A percentile compares a stretch with the other conserved stretches of the same genome.
phyloP scores from a whole-genome alignment of 2,329 filamentous ascomycete species.

The Exophiala bonariae region DNA sequence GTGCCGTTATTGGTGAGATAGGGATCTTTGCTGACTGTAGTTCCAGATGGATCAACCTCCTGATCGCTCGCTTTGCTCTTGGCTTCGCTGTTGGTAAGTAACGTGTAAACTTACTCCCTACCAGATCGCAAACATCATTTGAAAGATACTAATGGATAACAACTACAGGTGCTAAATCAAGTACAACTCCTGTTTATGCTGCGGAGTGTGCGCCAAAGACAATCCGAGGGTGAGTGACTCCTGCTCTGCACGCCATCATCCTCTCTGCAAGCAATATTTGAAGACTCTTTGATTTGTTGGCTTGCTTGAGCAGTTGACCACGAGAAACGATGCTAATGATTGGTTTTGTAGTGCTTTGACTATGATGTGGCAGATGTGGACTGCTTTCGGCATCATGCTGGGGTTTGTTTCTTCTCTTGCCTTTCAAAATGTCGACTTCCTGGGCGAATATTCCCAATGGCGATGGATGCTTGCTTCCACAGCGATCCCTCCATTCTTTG shows the following conservation, averaged over 20 bases:
- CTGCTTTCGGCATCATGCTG: constrained; percentile 45
- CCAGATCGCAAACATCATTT: no score
- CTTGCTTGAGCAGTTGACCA: no score
- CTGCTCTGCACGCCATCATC: no score
- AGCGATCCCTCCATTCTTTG: constrained; percentile 60
- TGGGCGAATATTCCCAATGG: constrained; percentile 58
- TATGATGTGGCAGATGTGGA: constrained; percentile 56
- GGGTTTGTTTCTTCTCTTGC: constrained; percentile 52
- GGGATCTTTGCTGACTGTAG: not conserved
- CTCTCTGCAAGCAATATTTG: no score
- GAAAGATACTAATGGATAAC: no score
- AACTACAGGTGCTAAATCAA: constrained; percentile 44
- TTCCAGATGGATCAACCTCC: constrained; percentile 42
- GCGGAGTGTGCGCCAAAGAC: constrained; percentile 50
- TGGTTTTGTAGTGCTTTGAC: constrained; percentile 46
- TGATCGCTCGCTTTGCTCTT: constrained; percentile 42
- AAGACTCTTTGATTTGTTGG: no score
- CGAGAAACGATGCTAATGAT: no score
- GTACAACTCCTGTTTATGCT: constrained; percentile 49
- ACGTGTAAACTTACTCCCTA: no score
- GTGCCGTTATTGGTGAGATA: not conserved
- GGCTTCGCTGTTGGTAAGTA: constrained; percentile 44
- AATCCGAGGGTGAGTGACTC: constrained; percentile 38
- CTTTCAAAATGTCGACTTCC: constrained; percentile 35
- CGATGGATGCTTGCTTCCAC: constrained; percentile 69